A percentile compares a stretch with the other conserved stretches of the same genome.
Conservation (phyloP, 257 asterid genomes). For the Primulina eburnea region DNA sequence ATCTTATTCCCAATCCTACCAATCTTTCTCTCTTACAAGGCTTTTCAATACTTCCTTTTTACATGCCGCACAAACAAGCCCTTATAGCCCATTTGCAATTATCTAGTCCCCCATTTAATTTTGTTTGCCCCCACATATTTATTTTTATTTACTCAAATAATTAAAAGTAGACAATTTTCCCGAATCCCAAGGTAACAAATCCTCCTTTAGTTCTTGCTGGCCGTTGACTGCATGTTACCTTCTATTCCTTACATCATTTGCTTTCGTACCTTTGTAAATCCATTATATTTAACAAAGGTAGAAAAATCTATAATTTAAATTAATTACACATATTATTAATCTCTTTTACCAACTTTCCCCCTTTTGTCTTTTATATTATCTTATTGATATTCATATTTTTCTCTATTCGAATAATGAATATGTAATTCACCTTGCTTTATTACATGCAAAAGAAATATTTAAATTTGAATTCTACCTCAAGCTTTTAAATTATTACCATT, state of each 20-base stretch:
- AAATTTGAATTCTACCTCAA: too few species aligned
- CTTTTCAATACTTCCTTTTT: slow-evolving; percentile 29
- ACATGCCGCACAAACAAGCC: slow-evolving; percentile 40
- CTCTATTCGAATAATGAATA: too few species aligned
- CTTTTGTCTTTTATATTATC: too few species aligned
- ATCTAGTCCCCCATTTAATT: slow-evolving; percentile 63
- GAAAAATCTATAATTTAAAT: background rate
- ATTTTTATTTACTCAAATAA: slow-evolving; percentile 8
- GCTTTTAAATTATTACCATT: too few species aligned
- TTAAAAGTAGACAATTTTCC: slow-evolving; percentile 22
- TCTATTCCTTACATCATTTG: slow-evolving; percentile 34
- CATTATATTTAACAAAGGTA: background rate
- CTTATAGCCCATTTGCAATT: slow-evolving; percentile 46
- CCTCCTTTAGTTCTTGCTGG: slow-evolving; percentile 41
- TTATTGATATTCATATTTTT: too few species aligned
- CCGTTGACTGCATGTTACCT: slow-evolving; percentile 50
- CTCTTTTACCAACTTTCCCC: too few species aligned
- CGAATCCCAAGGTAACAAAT: slow-evolving; percentile 53
- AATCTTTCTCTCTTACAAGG: slow-evolving; percentile 1
- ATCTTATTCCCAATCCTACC: background rate
- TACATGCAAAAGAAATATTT: too few species aligned
- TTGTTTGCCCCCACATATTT: background rate
- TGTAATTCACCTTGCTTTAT: too few species aligned
- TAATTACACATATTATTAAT: background rate
- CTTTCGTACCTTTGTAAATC: background rate